A percentile compares a stretch with the other conserved stretches of the same genome.
Evolutionary conservation across 306 rosid species (phyloP).

Genomic region (Begonia peltatifolia): DNA sequence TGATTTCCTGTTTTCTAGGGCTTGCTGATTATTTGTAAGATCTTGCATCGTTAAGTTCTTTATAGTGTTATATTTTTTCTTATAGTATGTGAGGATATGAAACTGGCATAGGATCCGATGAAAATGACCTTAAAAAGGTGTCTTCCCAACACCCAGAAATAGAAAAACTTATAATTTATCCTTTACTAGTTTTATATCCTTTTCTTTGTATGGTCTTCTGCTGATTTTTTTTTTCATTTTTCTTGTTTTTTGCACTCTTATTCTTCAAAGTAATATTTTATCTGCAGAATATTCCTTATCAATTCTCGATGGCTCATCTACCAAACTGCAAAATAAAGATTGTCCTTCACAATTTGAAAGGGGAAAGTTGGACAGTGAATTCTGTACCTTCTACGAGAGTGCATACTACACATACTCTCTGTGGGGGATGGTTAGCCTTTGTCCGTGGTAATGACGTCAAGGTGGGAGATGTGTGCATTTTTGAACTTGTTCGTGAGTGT

Average conservation of each 20-base stretch:
- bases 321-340: conserved; percentile 74
- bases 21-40: neutral
- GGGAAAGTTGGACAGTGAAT: conserved; percentile 85
- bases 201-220: conserved; percentile 4
- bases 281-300: conserved; percentile 73
- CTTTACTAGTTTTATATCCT: neutral
- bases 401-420: conserved; percentile 83
- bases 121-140: no score
- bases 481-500: conserved; percentile 70
- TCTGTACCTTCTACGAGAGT: conserved; percentile 86
- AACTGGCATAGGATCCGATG: no score
- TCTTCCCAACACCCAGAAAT: no score
- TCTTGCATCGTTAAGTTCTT: neutral
- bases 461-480: conserved; percentile 75
- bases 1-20: no score
- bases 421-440: conserved; percentile 98
- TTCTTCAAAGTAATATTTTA: conserved; percentile 11
- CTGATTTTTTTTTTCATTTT: conserved; percentile 1
- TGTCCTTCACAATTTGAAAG: conserved; percentile 69
- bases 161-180: no score
- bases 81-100: no score
- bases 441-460: conserved; percentile 68
- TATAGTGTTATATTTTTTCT: neutral
- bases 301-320: conserved; percentile 80
- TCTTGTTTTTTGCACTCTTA: neutral